Evolutionary conservation across 2,329 filamentous ascomycete genomes (phyloP).

Genomic region (Beauveria caledonica): DNA sequence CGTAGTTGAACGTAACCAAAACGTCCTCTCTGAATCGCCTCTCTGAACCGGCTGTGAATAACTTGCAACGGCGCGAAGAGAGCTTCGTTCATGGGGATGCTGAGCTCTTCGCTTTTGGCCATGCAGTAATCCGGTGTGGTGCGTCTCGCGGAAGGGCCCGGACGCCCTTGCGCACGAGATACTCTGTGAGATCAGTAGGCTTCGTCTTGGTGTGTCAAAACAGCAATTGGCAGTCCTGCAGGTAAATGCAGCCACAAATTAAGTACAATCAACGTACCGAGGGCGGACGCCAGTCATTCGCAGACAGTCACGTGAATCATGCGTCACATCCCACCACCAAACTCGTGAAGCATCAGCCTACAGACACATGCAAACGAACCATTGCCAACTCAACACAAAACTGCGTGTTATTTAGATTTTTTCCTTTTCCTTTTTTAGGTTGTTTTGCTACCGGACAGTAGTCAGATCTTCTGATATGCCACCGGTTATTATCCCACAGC

Average conservation of each 20-base stretch:
- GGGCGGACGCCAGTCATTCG: too few relatives aligned
- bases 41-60: neutral
- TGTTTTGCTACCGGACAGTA: neutral
- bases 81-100: neutral
- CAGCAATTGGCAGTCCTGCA: too few relatives aligned
- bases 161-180: too few relatives aligned
- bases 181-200: too few relatives aligned
- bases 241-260: too few relatives aligned
- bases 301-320: too few relatives aligned
- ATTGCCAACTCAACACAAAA: neutral
- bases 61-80: neutral
- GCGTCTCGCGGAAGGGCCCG: too few relatives aligned
- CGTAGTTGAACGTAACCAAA: neutral
- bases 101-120: neutral
- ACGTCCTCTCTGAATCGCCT: neutral
- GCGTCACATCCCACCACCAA: too few relatives aligned
- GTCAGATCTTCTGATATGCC: neutral
- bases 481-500: neutral
- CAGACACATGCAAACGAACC: neutral
- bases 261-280: too few relatives aligned
- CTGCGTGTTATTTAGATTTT: neutral
- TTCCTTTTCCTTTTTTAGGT: neutral
- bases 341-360: neutral
- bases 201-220: neutral
- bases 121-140: neutral